Evolutionary conservation across 2,329 filamentous ascomycete species (phyloP).

Genomic region (Fusarium sp.): DNA sequence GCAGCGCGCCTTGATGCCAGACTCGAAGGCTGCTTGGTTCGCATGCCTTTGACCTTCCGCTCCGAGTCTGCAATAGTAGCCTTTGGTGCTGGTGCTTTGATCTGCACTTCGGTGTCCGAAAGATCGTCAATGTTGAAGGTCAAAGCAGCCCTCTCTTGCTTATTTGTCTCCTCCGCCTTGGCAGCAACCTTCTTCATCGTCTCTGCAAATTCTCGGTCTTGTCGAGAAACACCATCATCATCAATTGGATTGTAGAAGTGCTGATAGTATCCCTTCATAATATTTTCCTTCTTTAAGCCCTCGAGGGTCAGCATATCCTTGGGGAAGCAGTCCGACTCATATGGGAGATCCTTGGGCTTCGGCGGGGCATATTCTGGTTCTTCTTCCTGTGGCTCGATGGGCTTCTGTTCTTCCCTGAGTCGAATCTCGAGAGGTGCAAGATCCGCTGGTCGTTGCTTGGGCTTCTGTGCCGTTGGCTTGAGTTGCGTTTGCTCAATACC

Average conservation of each 20-base stretch:
- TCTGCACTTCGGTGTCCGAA: slow-evolving; percentile 55
- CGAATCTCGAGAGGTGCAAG: slow-evolving; percentile 69
- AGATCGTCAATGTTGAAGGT: slow-evolving; percentile 63
- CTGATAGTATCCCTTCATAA: slow-evolving; percentile 69
- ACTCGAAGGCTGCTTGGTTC: slow-evolving; percentile 41
- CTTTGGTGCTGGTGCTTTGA: slow-evolving; percentile 7
- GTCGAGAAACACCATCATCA: slow-evolving; percentile 71
- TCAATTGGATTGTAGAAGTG: slow-evolving; percentile 71
- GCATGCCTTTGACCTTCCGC: slow-evolving; percentile 7
- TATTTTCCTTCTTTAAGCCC: slow-evolving; percentile 65
- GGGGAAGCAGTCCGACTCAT: slow-evolving; percentile 75
- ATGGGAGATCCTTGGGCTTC: slow-evolving; percentile 70
- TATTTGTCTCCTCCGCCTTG: slow-evolving; percentile 72
- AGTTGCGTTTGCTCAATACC: slow-evolving; percentile 70
- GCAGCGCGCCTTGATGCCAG: slow-evolving; percentile 62
- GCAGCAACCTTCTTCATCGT: slow-evolving; percentile 60
- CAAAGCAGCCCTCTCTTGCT: slow-evolving; percentile 70
- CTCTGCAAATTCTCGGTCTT: slow-evolving; percentile 68
- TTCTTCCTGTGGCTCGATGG: slow-evolving; percentile 54
- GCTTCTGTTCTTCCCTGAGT: slow-evolving; percentile 64
- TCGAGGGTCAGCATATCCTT: slow-evolving; percentile 65
- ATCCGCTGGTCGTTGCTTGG: slow-evolving; percentile 65
- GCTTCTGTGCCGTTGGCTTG: slow-evolving; percentile 68
- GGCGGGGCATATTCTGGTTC: slow-evolving; percentile 94
- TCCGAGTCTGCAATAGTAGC: neutral